phyloP scores from a whole-genome alignment of 352 stramenopile species.

The Blastocystis sp. region DNA sequence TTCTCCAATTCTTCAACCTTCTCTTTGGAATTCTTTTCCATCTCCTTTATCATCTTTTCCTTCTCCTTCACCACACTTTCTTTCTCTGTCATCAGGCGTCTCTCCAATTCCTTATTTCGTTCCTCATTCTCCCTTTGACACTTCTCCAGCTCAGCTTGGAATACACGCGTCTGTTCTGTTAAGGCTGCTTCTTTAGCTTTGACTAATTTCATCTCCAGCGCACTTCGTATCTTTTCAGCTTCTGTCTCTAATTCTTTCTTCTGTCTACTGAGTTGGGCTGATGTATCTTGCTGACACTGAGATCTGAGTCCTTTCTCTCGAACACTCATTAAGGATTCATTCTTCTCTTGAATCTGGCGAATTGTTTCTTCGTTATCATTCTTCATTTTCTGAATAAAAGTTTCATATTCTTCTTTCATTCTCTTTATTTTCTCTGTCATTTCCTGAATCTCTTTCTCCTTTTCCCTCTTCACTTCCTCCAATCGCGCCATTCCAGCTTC shows the following conservation, averaged over 20 bases:
- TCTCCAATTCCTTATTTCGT: neutral
- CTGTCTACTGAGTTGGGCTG: neutral
- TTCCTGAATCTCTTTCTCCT: neutral
- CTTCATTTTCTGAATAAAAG: neutral
- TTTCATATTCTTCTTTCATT: neutral
- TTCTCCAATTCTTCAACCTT: neutral
- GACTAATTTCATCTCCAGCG: conserved; percentile 24
- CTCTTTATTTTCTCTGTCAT: no score
- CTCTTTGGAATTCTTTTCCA: neutral
- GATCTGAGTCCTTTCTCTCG: neutral
- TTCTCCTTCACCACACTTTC: neutral
- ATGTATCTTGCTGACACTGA: neutral
- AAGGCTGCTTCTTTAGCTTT: neutral
- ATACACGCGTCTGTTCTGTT: neutral
- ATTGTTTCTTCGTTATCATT: neutral
- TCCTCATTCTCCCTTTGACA: neutral
- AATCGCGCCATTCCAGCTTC: neutral
- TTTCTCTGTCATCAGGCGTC: neutral
- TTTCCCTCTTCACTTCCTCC: neutral
- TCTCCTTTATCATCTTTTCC: conserved; percentile 1
- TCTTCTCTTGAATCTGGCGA: neutral
- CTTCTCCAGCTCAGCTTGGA: neutral
- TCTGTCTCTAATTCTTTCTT: neutral
- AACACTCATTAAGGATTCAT: neutral
- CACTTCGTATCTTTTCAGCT: neutral